Percentiles rank a stretch among this genome's conserved stretches.
Evolutionary conservation across 2,329 filamentous ascomycete species (phyloP).

Genomic region (Aspergillus sp.): DNA sequence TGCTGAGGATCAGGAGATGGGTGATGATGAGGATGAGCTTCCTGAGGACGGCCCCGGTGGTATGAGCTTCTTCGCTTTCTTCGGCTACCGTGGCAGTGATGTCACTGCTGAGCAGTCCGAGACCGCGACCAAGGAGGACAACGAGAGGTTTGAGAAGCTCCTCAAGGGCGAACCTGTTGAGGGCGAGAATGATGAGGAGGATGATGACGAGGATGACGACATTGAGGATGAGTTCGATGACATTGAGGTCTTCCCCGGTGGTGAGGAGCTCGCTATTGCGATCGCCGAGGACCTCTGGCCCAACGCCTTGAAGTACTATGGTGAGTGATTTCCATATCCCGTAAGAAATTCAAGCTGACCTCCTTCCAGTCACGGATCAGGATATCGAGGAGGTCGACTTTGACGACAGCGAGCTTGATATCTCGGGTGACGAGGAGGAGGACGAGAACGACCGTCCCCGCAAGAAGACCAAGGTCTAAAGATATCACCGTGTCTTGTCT

Average conservation of each 20-base stretch:
- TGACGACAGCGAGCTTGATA: constrained; percentile 64
- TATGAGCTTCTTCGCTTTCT: constrained; percentile 85
- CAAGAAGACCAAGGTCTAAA: constrained; percentile 45
- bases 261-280: constrained; percentile 76
- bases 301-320: constrained; percentile 85
- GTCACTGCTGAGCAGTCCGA: constrained; percentile 72
- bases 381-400: constrained; percentile 70
- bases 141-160: constrained; percentile 56
- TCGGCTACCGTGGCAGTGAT: constrained; percentile 72
- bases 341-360: constrained; percentile 29
- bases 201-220: constrained; percentile 55
- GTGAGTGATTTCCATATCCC: constrained; percentile 56
- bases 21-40: constrained; percentile 41
- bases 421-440: constrained; percentile 52
- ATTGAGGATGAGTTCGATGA: constrained; percentile 67
- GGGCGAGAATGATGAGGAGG: constrained; percentile 44
- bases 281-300: constrained; percentile 89
- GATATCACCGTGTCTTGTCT: constrained; percentile 10
- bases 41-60: constrained; percentile 56
- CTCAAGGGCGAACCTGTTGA: constrained; percentile 55
- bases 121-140: constrained; percentile 61
- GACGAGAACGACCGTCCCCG: constrained; percentile 53
- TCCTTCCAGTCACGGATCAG: constrained; percentile 56
- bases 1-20: constrained; percentile 34
- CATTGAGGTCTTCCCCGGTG: constrained; percentile 83